These are phyloP conservation scores for Raffaelea ambrosiae DNA, from an alignment of 2,329 filamentous ascomycete species.

Conservation along the genomic window DNA sequence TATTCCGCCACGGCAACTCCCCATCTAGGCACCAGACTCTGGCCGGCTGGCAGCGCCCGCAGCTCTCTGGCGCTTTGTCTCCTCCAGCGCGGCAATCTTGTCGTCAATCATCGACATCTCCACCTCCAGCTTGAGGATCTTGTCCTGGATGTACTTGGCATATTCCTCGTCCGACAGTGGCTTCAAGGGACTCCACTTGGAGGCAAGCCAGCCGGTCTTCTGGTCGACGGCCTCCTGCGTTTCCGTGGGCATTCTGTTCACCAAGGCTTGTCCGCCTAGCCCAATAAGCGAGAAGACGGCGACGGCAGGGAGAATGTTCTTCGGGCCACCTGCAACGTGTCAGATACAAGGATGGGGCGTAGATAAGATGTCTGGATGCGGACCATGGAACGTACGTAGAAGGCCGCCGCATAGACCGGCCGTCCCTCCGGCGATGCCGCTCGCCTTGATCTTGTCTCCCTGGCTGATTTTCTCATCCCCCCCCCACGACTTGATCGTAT, in stretches of 20 bases:
- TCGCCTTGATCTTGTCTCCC: constrained; percentile 56
- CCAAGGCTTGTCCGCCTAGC: constrained; percentile 21
- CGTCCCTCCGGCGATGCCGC: constrained; percentile 61
- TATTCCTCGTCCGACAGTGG: constrained; percentile 65
- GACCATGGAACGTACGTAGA: constrained; percentile 33
- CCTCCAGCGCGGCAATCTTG: constrained; percentile 41
- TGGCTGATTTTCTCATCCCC: constrained; percentile 43
- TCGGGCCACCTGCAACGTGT: constrained; percentile 36
- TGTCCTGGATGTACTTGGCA: constrained; percentile 59
- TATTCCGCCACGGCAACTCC: too few species aligned
- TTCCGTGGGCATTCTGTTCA: constrained; percentile 11
- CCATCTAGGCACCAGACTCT: too few species aligned
- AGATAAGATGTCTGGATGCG: background rate
- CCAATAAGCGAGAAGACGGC: constrained; percentile 35
- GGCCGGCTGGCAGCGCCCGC: background rate
- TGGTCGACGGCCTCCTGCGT: background rate
- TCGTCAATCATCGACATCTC: constrained; percentile 77
- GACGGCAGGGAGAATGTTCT: constrained; percentile 43
- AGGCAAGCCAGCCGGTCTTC: constrained; percentile 35
- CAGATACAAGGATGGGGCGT: background rate
- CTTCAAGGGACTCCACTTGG: constrained; percentile 65
- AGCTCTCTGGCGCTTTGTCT: background rate
- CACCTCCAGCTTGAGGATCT: constrained; percentile 60
- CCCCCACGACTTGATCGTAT: constrained; percentile 39
- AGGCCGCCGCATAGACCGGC: constrained; percentile 54